These are phyloP conservation scores for Acer saccharum DNA, from an alignment of 345 rosid genomes.

Conservation along the genomic window DNA sequence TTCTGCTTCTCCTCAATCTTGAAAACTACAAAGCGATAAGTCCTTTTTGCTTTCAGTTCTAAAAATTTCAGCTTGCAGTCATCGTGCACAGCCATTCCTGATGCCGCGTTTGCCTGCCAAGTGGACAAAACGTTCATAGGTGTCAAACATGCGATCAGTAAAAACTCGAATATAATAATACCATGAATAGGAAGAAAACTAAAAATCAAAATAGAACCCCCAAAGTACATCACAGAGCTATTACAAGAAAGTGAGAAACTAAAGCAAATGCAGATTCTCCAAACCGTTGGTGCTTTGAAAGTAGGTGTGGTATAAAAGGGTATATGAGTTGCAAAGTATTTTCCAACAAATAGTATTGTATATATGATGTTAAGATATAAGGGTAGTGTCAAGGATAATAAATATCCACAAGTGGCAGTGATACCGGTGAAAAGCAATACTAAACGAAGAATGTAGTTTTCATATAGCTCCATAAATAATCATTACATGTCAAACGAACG, in stretches of 20 bases:
- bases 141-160: constrained; percentile 1
- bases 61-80: constrained; percentile 73
- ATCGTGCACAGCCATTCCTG: constrained; percentile 76
- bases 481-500: not conserved
- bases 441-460: not conserved
- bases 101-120: constrained; percentile 62
- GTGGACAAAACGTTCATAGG: not conserved
- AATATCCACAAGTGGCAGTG: not conserved
- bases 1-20: constrained; percentile 70
- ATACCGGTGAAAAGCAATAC: not conserved
- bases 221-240: not conserved
- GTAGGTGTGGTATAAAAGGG: not conserved
- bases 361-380: not conserved
- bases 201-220: not conserved
- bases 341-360: not conserved
- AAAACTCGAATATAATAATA: constrained; percentile 1
- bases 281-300: not conserved
- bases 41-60: constrained; percentile 68
- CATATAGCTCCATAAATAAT: not conserved
- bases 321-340: not conserved
- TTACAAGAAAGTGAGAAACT: not conserved
- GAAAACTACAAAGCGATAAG: constrained; percentile 60
- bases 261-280: not conserved
- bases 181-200: not conserved
- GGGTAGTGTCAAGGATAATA: too few relatives aligned